A percentile compares a stretch with the other conserved stretches of the same genome.
Evolutionary conservation across 768 basidiomycete species (phyloP).

Genomic region (Neoboletus magnificus): DNA sequence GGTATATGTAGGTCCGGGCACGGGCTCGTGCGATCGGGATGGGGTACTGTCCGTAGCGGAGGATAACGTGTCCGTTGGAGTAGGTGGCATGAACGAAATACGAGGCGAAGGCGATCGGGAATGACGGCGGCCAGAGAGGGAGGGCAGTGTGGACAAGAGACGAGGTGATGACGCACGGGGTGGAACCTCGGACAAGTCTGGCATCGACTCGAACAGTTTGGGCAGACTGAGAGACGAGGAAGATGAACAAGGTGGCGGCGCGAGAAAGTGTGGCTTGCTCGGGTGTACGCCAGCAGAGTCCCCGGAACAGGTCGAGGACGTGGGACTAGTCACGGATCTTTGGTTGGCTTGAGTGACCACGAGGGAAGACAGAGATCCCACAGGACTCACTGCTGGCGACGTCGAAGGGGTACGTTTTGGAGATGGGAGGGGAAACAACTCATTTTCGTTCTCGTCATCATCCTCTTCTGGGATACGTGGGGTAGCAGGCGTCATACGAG

Average conservation of each 20-base stretch:
- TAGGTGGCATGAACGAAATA: conserved; percentile 7
- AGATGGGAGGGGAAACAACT: conserved; percentile 58
- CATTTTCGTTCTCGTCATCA: conserved; percentile 51
- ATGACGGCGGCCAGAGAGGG: conserved; percentile 22
- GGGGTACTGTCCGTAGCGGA: background rate
- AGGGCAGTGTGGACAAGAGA: conserved; percentile 19
- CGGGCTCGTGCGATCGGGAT: background rate
- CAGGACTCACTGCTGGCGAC: conserved; percentile 37
- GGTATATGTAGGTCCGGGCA: background rate
- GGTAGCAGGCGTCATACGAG: conserved; percentile 9
- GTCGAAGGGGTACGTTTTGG: conserved; percentile 51
- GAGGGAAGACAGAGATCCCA: conserved; percentile 29
- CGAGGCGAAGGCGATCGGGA: conserved; percentile 7
- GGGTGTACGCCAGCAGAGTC: conserved; percentile 3
- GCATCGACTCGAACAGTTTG: conserved; percentile 11
- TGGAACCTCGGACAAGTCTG: conserved; percentile 2
- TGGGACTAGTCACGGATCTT: conserved; percentile 3
- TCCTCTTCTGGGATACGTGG: conserved; percentile 34
- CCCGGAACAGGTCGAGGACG: conserved; percentile 17
- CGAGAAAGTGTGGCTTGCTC: conserved; percentile 12
- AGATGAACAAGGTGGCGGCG: conserved; percentile 21
- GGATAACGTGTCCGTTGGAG: background rate
- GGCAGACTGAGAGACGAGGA: conserved; percentile 28
- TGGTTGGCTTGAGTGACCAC: conserved; percentile 2
- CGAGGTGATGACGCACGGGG: conserved; percentile 22